phyloP scores from a whole-genome alignment of 192 early-diverging fungal genomes.

The Chytriomyces hyalinus region DNA sequence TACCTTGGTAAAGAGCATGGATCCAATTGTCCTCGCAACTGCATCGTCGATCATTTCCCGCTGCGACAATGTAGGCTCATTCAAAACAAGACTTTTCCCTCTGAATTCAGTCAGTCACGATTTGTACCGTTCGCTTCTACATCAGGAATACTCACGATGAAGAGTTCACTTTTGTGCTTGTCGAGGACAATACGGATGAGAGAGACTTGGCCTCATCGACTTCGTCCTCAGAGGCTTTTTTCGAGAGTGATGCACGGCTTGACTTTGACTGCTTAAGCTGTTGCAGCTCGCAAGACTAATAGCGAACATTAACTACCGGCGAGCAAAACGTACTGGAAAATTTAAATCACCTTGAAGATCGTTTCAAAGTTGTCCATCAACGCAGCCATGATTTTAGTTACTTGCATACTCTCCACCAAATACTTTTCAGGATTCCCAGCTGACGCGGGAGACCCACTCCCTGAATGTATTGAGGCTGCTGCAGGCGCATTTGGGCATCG shows the following conservation, averaged over 20 bases:
- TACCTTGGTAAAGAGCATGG: conserved; percentile 25
- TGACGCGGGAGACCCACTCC: background rate
- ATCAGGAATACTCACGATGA: too few relatives aligned
- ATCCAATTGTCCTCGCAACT: conserved; percentile 10
- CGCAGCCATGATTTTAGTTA: conserved; percentile 37
- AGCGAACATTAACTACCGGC: too few relatives aligned
- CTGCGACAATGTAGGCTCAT: conserved; percentile 15
- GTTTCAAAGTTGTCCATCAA: conserved; percentile 41
- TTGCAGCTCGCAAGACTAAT: too few relatives aligned
- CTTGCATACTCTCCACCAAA: conserved; percentile 40
- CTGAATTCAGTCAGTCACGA: too few relatives aligned
- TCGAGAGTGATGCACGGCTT: background rate
- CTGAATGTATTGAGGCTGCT: background rate
- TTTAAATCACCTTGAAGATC: conserved; percentile 30
- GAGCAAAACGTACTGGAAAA: too few relatives aligned
- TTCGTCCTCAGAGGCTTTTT: conserved; percentile 4
- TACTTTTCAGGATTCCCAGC: conserved; percentile 38
- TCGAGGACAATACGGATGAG: too few relatives aligned
- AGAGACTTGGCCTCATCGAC: background rate
- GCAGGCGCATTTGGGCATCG: conserved; percentile 66
- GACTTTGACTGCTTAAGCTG: too few relatives aligned
- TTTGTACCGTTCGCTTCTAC: too few relatives aligned
- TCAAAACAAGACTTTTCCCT: too few relatives aligned
- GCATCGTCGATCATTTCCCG: conserved; percentile 7
- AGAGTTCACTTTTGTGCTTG: too few relatives aligned